Evolutionary conservation across 768 basidiomycete genomes (phyloP), one percentile per base, ranked within the genome.

Genomic region (Pulveroboletus sp.): DNA sequence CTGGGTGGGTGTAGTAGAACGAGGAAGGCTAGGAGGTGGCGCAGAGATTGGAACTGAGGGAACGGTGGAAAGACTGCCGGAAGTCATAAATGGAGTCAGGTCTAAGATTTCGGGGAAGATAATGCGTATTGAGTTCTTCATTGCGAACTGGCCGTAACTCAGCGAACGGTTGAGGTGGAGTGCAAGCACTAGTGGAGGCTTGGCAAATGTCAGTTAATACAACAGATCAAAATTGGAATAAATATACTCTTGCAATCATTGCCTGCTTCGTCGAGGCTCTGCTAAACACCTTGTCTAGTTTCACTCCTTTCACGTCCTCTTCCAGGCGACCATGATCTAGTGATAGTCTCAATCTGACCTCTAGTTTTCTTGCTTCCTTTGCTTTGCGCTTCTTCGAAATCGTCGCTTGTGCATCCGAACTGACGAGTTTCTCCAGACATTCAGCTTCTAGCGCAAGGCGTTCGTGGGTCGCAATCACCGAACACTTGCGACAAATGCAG

Each of bases 111-210:
- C 87, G 7, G 93, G 89, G 68, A 94, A 97, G 38, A 78, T 57
- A 24, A 99, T 80, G 38, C 78, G 77, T 50, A 89, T 83, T 36
- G 78, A 80, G 71, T 98, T 98, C 76, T 95, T 96, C 61, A 86
- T 70, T 30, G 87, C 83, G 56, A 76, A 75, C 54, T 76, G 73
- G 37, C 89, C 91, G 56, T 84, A 82, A 68, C 89, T 90, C 45
- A 92, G 73, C 5, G 94, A 96, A 37, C 96, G 84, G 58, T 95
- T 93, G 49, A 99, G 82, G 67, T 97, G 95, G 0, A 98, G 76
- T 3, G 81, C 84, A 14, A 98, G 81, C 2, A 94, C 82, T 4
- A 80, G 81, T 0, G 96, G 95, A 13, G 96, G 89, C 83, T 93
- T 63, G 26, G 44, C 27, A 24, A 49, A 30, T 15, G 54, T 69